phyloP scores from a whole-genome alignment of 225 moss, liverwort and hornwort genomes.

The Asterella californica region DNA sequence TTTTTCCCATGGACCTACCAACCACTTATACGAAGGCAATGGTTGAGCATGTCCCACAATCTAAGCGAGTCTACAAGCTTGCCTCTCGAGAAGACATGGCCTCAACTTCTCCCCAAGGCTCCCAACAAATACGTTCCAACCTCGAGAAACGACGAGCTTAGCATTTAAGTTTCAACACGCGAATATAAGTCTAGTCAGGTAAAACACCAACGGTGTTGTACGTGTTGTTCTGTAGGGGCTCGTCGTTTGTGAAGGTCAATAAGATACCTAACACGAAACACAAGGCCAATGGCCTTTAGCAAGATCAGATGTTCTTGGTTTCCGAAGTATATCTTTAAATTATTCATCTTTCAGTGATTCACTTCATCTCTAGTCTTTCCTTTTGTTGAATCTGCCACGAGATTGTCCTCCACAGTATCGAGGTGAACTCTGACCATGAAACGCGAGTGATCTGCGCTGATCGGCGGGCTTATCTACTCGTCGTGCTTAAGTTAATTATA shows the following conservation, averaged over 20 bases:
- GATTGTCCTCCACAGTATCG: not conserved
- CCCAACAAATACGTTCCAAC: not conserved
- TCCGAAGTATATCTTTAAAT: no score
- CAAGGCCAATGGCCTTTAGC: no score
- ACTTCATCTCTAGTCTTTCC: not conserved
- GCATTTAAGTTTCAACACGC: not conserved
- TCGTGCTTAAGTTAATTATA: not conserved
- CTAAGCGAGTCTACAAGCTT: not conserved
- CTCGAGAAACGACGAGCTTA: not conserved
- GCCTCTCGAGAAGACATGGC: not conserved
- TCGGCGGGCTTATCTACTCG: not conserved
- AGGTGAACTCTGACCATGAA: not conserved
- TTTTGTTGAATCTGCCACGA: not conserved
- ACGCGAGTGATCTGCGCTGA: not conserved
- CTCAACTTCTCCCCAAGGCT: not conserved
- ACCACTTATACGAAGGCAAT: not conserved
- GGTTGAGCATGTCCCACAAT: not conserved
- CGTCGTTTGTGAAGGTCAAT: not conserved
- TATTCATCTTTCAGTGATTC: no score
- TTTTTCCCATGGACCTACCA: not conserved
- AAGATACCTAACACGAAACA: not conserved
- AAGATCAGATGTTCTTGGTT: no score
- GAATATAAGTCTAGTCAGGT: not conserved
- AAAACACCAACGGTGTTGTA: no score
- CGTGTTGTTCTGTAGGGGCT: no score